Base-by-base conservation (phyloP, 352 stramenopile species). In the Phytophthora foliorum region DNA sequence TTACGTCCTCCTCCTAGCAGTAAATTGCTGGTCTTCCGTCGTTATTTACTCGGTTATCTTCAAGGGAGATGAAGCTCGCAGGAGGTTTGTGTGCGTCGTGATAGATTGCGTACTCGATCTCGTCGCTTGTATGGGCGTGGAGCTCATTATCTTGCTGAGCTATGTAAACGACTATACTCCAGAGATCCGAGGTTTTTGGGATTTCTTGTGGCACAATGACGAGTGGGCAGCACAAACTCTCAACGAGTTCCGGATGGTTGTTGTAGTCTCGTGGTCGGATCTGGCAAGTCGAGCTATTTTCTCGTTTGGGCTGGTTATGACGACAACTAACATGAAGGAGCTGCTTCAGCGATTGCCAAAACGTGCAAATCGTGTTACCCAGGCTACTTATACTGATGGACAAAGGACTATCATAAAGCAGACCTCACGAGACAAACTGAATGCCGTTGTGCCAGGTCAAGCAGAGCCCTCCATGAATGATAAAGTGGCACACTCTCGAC, bases 251-350 rank as follows among this genome's bases (percentile, higher is more conserved):
- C 56, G 54, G 19, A 63, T 74, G 51, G 39, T 79, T 7, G 10
- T 76, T 7, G 60, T 79, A 4, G 32, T 73, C 19, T 76, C 71
- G 2, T 72, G 62, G 57, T 56, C 24, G 6, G 71, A 79, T 46
- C 38, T 79, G 2, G 68, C 45, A 16, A 76, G 61, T 19, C 66
- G 54, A 3, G 38, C 59, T 0, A 51, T 75, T 13, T 76, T 74
- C 16, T 56, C 67, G 0, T 22, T 74, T 19, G 67, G 68, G 11
- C 21, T 75, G n/a, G 21, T 73, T 17, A 41, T 58, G 8, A 41
- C 57, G 4, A 66, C 55, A 11, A 62, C 51, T 1, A 72, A 46
- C 3, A 64, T 75, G 21, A 78, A 73, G 21, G 38, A 57, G 13
- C 25, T 78, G 21, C 42, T 78, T 3, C 42, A 59, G 6, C n/a